Base-by-base conservation (phyloP, 352 stramenopile genomes). In the Globisporangium radiosum region DNA sequence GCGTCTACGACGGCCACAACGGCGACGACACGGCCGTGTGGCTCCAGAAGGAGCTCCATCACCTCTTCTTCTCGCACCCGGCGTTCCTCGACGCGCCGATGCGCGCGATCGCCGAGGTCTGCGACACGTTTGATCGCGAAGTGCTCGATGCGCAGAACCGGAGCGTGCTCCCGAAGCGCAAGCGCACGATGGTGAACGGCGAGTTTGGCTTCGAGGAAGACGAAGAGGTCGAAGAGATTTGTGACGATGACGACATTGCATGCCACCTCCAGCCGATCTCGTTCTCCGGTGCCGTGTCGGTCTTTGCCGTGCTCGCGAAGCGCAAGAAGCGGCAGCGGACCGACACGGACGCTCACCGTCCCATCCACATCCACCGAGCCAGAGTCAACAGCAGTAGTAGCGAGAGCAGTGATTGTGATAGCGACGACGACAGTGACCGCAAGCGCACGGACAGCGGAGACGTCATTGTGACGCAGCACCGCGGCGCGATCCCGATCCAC, bases 1-100 rank as follows among this genome's bases (percentile, higher is more conserved):
- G 65, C 0, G 83, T 97, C 0, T 97, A 92, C 54, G 89, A 97
- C 48, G 89, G 89, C 39, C 88, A 96, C 68, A 93, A 92, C 57
- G 89, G 89, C 48, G 75, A 84, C 4, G 77, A 85, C 25, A 93
- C 85, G n/a, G 76, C 85, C 49, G 68, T 84, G 53, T 78, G 84
- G 25, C 53, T 97, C 54, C 83, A 93, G 54, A 73, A 85, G 5
- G 73, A 90, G 50, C 64, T 97, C 44, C 88, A 96, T 38, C 81
- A 90, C 44, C 73, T 78, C 5, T 78, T 94, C 47, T 78, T 93
- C 52, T 48, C 65, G 55, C 75, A 89, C 54, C 76, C 75, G 0
- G 61, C 71, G 42, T 90, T 92, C 52, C 60, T 76, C 0, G 59
- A 65, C 58, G 74, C 82, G 38, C 87, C 80, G 1, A 50, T 78